Conservation (phyloP, 805 yeast species). For the Crinitomyces ghanaensis region DNA sequence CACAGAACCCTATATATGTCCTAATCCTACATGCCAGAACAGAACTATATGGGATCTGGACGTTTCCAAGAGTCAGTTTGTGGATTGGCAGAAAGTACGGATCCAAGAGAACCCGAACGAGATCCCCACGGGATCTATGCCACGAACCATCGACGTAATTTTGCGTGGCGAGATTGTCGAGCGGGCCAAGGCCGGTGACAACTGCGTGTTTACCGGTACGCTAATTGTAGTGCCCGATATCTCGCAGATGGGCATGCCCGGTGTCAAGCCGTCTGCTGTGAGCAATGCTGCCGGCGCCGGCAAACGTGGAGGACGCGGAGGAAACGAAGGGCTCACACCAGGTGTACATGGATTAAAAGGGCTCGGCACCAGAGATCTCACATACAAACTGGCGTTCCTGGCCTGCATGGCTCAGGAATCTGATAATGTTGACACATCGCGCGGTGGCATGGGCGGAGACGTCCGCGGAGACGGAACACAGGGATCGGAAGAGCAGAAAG, state of each 20-base stretch:
- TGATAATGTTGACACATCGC: conserved; percentile 26
- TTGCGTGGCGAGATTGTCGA: conserved; percentile 91
- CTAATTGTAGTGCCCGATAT: conserved; percentile 93
- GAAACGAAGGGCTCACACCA: conserved; percentile 58
- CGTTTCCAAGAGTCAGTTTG: conserved; percentile 71
- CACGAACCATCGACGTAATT: conserved; percentile 87
- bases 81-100: conserved; percentile 95
- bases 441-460: conserved; percentile 28
- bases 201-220: conserved; percentile 86
- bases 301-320: too few species aligned
- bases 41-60: conserved; percentile 77
- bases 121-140: conserved; percentile 98
- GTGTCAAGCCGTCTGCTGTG: conserved; percentile 76
- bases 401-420: conserved; percentile 82
- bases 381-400: conserved; percentile 81
- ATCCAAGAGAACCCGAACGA: conserved; percentile 94
- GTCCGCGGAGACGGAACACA: conserved; percentile 32
- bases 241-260: conserved; percentile 88
- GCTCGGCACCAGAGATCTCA: conserved; percentile 89
- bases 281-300: conserved; percentile 51
- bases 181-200: conserved; percentile 94
- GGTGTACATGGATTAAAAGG: conserved; percentile 85
- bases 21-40: conserved; percentile 78
- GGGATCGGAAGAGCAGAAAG: conserved; percentile 67
- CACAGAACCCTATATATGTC: conserved; percentile 91